phyloP scores from a whole-genome alignment of 2,329 filamentous ascomycete genomes.

The Westerdykella sp. region DNA sequence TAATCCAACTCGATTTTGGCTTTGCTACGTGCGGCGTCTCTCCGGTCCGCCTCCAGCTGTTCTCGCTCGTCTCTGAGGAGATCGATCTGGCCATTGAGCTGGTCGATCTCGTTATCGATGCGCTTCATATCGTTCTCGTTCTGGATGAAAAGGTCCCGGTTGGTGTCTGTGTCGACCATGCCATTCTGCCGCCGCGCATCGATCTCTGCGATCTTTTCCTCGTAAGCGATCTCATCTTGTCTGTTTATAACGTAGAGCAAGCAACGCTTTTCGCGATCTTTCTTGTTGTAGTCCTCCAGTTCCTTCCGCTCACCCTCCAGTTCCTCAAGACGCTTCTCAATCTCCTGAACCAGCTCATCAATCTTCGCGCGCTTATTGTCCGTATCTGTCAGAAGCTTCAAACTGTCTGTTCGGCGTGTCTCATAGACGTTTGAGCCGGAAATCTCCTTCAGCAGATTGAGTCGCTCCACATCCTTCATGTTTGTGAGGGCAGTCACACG shows the following conservation, averaged over 20 bases:
- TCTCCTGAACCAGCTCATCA: constrained; percentile 83
- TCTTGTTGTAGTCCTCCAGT: constrained; percentile 86
- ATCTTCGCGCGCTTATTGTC: constrained; percentile 93
- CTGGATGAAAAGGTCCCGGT: constrained; percentile 66
- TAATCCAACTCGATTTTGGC: constrained; percentile 83
- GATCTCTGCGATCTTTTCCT: constrained; percentile 71
- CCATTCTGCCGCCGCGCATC: constrained; percentile 77
- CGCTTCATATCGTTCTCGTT: constrained; percentile 73
- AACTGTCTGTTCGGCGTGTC: constrained; percentile 77
- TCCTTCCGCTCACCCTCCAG: constrained; percentile 97
- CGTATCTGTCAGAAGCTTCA: constrained; percentile 96
- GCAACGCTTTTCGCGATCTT: constrained; percentile 84
- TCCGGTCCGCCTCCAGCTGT: constrained; percentile 84
- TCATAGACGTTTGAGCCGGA: constrained; percentile 97
- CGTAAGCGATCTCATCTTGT: constrained; percentile 75
- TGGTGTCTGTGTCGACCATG: constrained; percentile 76
- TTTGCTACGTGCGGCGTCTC: constrained; percentile 68
- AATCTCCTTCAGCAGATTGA: constrained; percentile 93
- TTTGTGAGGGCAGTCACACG: constrained; percentile 94
- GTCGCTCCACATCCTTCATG: constrained; percentile 91
- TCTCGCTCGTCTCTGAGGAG: constrained; percentile 76
- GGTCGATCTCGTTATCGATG: constrained; percentile 72
- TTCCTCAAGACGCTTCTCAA: constrained; percentile 81
- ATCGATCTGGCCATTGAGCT: constrained; percentile 75
- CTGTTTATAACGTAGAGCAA: constrained; percentile 93